Conservation (phyloP, 345 rosid species). For the Populus alba region DNA sequence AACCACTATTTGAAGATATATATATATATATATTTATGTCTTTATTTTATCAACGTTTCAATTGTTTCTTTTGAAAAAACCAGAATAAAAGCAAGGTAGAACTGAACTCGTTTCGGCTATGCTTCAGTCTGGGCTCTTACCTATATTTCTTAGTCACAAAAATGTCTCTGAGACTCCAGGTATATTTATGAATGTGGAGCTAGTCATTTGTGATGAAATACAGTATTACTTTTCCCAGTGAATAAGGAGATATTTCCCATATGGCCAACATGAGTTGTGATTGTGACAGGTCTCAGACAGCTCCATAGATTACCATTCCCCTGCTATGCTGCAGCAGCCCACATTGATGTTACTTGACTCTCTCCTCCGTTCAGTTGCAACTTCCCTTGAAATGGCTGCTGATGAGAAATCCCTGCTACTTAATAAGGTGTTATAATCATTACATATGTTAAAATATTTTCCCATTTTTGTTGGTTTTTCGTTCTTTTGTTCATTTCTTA, state of each 20-base stretch:
- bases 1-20: neutral
- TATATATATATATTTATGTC: neutral
- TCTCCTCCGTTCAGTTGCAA: slow-evolving; percentile 61
- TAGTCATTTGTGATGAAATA: neutral
- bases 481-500: neutral
- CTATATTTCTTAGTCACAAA: slow-evolving; percentile 77
- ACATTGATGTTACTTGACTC: slow-evolving; percentile 56
- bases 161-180: slow-evolving; percentile 78
- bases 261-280: slow-evolving; percentile 9
- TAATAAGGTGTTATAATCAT: slow-evolving; percentile 52
- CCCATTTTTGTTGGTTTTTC: neutral
- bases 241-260: neutral
- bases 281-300: slow-evolving; percentile 53
- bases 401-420: slow-evolving; percentile 82
- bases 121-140: slow-evolving; percentile 77
- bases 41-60: neutral
- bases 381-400: slow-evolving; percentile 75
- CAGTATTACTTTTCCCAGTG: neutral
- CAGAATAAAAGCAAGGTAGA: slow-evolving; percentile 63
- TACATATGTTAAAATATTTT: neutral
- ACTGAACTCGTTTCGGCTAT: slow-evolving; percentile 52
- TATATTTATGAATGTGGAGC: slow-evolving; percentile 19
- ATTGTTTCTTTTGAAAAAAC: slow-evolving; percentile 16
- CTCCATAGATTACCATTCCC: slow-evolving; percentile 35
- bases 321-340: slow-evolving; percentile 62